phyloP scores from a whole-genome alignment of 768 basidiomycete species.

The Tricholoma sp. region DNA sequence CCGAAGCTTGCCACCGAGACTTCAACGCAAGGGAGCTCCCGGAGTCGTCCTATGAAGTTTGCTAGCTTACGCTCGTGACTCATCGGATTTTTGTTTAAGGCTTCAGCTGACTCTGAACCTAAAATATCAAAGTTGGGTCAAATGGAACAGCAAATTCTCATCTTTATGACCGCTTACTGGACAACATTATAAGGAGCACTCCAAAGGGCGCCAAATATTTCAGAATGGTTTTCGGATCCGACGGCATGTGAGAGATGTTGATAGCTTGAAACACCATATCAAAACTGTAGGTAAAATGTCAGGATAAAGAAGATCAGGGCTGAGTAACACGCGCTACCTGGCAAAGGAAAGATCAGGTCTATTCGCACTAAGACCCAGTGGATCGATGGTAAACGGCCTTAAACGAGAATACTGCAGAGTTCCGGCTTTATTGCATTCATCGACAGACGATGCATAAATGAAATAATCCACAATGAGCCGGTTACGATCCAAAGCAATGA shows the following conservation, averaged over 20 bases:
- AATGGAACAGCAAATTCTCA: no score
- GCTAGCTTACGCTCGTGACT: no score
- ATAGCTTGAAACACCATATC: background rate
- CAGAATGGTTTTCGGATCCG: background rate
- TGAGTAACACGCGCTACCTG: background rate
- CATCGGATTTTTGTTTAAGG: no score
- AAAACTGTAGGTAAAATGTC: background rate
- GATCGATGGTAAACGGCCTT: conserved; percentile 1
- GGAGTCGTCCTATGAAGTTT: background rate
- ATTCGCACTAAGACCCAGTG: background rate
- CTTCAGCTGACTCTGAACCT: background rate
- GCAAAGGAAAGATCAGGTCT: background rate
- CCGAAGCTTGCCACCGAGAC: background rate
- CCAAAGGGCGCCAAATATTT: conserved; percentile 7
- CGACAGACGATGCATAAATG: background rate
- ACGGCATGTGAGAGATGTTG: background rate
- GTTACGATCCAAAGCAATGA: background rate
- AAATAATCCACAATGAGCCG: conserved; percentile 3
- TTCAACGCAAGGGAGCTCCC: background rate
- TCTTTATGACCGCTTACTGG: background rate
- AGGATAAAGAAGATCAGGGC: background rate
- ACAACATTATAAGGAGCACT: conserved; percentile 1
- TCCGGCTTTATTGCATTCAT: conserved; percentile 2
- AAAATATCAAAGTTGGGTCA: no score
- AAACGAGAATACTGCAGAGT: conserved; percentile 2